Conservation (phyloP, 495 filamentous ascomycete species). For the Paragyromitra xinjiangensis region DNA sequence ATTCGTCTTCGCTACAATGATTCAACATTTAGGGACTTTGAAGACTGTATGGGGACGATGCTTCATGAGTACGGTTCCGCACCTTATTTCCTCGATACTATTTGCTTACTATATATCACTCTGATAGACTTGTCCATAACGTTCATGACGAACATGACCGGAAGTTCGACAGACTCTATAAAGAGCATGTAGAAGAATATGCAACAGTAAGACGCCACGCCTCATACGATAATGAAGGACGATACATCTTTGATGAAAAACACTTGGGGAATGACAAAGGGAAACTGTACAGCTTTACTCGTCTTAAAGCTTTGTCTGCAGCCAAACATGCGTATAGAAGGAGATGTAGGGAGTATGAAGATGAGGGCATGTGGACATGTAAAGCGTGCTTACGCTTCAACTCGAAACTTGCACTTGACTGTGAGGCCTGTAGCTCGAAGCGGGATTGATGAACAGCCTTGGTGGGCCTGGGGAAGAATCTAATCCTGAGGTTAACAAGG, state of each 20-base stretch:
- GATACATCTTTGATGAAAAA: neutral
- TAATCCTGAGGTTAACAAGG: neutral
- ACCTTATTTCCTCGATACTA: neutral
- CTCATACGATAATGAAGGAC: neutral
- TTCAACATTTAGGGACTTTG: neutral
- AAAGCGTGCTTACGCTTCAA: neutral
- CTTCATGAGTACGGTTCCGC: neutral
- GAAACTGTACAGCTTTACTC: neutral
- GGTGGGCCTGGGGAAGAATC: neutral
- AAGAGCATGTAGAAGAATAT: neutral
- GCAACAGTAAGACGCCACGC: neutral
- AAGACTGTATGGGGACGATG: conserved; percentile 2
- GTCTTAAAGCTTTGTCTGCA: neutral
- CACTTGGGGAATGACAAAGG: neutral
- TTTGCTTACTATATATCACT: neutral
- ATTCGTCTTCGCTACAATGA: conserved; percentile 4
- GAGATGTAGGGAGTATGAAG: neutral
- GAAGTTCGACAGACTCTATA: neutral
- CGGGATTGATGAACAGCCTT: neutral
- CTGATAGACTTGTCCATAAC: neutral
- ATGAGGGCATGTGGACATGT: neutral
- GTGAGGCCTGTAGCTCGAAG: neutral
- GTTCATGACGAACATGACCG: neutral
- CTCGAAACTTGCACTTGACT: neutral
- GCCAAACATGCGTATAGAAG: neutral